Evolutionary conservation across 345 rosid genomes (phyloP).

Genomic region (Erysimum cheiranthoides): DNA sequence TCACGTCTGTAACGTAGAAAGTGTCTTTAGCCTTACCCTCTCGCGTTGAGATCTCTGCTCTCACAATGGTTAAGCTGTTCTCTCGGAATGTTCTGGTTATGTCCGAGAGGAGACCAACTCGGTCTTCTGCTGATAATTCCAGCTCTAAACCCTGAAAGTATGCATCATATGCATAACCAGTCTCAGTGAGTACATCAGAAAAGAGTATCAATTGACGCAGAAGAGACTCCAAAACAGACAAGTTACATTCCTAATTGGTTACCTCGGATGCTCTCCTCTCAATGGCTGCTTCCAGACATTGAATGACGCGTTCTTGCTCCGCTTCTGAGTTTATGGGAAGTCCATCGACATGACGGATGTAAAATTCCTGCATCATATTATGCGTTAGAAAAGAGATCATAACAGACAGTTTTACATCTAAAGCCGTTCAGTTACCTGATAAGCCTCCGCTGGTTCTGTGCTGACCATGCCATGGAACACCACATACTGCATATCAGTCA

Average conservation of each 20-base stretch:
- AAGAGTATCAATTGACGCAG: neutral
- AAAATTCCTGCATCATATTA: constrained; percentile 63
- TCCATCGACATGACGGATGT: constrained; percentile 81
- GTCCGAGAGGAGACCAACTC: constrained; percentile 86
- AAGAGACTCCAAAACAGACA: too few relatives aligned
- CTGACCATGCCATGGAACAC: constrained; percentile 90
- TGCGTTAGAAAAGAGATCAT: neutral
- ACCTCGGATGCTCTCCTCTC: constrained; percentile 82
- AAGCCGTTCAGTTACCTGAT: constrained; percentile 60
- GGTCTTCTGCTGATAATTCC: constrained; percentile 79
- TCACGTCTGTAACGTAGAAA: constrained; percentile 81
- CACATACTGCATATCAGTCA: constrained; percentile 93
- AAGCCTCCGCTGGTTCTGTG: constrained; percentile 72
- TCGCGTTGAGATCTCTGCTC: constrained; percentile 90
- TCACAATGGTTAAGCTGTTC: constrained; percentile 79
- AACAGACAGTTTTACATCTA: constrained; percentile 8
- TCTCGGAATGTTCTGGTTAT: constrained; percentile 95
- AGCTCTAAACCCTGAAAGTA: constrained; percentile 76
- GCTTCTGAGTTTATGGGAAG: constrained; percentile 77
- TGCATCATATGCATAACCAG: neutral
- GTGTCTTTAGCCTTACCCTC: constrained; percentile 79
- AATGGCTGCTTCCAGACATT: constrained; percentile 86
- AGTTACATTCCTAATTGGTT: constrained; percentile 6
- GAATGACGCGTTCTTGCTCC: constrained; percentile 70
- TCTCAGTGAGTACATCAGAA: constrained; percentile 2